A percentile compares a stretch with the other conserved stretches of the same genome.
Conservation (phyloP, 2,329 filamentous ascomycete species). For the Paecilomyces fulvus region DNA sequence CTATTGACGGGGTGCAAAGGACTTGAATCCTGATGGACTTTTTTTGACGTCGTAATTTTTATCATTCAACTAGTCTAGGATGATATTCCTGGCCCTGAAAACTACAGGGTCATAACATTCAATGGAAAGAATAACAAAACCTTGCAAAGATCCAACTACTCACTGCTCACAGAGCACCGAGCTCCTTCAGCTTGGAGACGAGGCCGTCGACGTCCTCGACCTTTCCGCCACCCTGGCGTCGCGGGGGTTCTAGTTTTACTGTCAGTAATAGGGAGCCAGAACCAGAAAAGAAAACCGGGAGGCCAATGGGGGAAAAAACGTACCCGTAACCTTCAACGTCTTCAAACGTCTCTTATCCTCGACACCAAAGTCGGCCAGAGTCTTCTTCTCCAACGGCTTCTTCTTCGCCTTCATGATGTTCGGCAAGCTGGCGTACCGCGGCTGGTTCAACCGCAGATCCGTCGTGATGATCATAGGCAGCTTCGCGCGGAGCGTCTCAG, state of each 20-base stretch:
- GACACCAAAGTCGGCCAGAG: conserved; percentile 70
- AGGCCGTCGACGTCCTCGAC: conserved; percentile 96
- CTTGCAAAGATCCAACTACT: background rate
- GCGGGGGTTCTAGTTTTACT: conserved; percentile 61
- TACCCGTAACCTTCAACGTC: conserved; percentile 79
- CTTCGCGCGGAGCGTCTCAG: conserved; percentile 77
- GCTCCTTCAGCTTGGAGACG: conserved; percentile 86
- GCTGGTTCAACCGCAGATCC: conserved; percentile 89
- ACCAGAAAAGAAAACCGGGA: background rate
- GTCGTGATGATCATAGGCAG: conserved; percentile 93
- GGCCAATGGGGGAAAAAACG: conserved; percentile 22
- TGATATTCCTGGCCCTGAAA: background rate
- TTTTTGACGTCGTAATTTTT: background rate
- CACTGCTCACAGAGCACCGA: conserved; percentile 66
- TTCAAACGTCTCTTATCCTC: conserved; percentile 70
- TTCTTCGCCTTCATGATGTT: conserved; percentile 99
- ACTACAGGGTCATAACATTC: background rate
- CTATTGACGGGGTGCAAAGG: background rate
- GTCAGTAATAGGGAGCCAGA: background rate
- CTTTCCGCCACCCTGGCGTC: conserved; percentile 88
- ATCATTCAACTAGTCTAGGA: background rate
- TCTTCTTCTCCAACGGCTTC: conserved; percentile 95
- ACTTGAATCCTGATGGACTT: background rate
- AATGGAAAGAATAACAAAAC: background rate
- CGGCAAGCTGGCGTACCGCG: conserved; percentile 85